Conservation (phyloP, 2,329 filamentous ascomycete genomes). For the Emergomyces orientalis region DNA sequence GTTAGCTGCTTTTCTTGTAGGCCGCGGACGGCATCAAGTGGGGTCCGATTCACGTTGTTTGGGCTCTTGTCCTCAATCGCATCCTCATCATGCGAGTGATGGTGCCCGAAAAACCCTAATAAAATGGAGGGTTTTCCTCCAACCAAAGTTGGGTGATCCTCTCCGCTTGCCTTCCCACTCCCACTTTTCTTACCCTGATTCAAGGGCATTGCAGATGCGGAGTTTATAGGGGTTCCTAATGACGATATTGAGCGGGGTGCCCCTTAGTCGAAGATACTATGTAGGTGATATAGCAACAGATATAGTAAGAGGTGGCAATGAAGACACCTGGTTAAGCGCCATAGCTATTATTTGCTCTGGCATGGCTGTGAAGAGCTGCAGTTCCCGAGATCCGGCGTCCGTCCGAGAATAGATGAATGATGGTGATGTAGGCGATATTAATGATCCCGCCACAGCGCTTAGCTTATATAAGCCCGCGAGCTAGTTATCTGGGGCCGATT, state of each 20-base stretch:
- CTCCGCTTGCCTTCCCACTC: not conserved
- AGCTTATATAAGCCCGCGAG: not conserved
- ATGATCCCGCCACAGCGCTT: not conserved
- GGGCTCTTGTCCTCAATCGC: not conserved
- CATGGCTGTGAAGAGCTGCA: not conserved
- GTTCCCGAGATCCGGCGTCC: too few species aligned
- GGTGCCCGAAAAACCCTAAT: not conserved
- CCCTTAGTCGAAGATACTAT: not conserved
- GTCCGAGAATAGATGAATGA: too few species aligned
- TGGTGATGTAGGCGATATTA: too few species aligned
- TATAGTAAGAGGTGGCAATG: not conserved
- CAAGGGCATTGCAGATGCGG: not conserved
- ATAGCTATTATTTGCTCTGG: not conserved
- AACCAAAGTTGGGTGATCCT: not conserved
- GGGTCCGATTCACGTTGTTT: constrained; percentile 2
- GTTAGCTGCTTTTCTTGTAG: not conserved
- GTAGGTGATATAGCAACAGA: not conserved
- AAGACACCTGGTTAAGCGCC: not conserved
- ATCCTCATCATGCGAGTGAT: not conserved
- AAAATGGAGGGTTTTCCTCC: not conserved
- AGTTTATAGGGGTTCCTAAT: not conserved
- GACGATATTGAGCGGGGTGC: not conserved
- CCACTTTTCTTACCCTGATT: not conserved
- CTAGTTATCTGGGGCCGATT: too few species aligned
- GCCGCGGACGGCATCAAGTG: not conserved